phyloP scores from a whole-genome alignment of 2,329 filamentous ascomycete genomes.

The Plectosphaerella plurivora region DNA sequence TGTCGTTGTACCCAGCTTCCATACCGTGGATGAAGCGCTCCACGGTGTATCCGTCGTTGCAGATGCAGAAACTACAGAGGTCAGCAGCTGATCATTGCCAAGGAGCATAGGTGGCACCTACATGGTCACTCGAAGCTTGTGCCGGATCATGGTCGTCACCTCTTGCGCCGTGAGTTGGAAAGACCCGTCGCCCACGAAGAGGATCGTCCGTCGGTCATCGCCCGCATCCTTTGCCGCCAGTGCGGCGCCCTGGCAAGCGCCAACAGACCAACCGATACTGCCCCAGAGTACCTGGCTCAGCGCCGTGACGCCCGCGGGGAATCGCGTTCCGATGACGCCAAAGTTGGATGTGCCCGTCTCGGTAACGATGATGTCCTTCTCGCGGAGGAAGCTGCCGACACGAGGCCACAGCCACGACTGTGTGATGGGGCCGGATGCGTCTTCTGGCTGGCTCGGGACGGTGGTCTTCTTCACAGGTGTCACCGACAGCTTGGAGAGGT shows the following conservation, averaged over 20 bases:
- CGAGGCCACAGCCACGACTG: slow-evolving; percentile 76
- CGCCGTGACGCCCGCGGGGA: slow-evolving; percentile 72
- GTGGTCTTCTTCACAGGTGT: slow-evolving; percentile 52
- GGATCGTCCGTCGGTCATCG: slow-evolving; percentile 61
- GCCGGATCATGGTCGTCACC: slow-evolving; percentile 76
- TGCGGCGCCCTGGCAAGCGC: slow-evolving; percentile 60
- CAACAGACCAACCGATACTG: slow-evolving; percentile 58
- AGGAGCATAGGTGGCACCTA: slow-evolving; percentile 31
- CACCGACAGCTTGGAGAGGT: slow-evolving; percentile 53
- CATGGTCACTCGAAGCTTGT: slow-evolving; percentile 72
- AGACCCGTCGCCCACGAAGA: slow-evolving; percentile 86
- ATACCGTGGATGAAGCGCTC: slow-evolving; percentile 85
- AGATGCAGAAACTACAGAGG: slow-evolving; percentile 65
- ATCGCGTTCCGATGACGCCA: slow-evolving; percentile 80
- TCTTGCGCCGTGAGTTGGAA: slow-evolving; percentile 84
- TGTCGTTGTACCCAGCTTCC: slow-evolving; percentile 77
- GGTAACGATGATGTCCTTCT: slow-evolving; percentile 74
- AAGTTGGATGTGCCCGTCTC: slow-evolving; percentile 88
- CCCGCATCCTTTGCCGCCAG: slow-evolving; percentile 66
- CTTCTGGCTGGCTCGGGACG: slow-evolving; percentile 30
- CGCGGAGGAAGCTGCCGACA: slow-evolving; percentile 66
- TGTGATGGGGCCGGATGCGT: slow-evolving; percentile 46
- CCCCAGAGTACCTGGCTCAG: slow-evolving; percentile 77
- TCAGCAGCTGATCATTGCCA: slow-evolving; percentile 10
- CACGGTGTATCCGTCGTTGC: slow-evolving; percentile 86